These are phyloP conservation scores for Brettanomyces naardenensis DNA, from an alignment of 805 yeast species.

Conservation along the genomic window DNA sequence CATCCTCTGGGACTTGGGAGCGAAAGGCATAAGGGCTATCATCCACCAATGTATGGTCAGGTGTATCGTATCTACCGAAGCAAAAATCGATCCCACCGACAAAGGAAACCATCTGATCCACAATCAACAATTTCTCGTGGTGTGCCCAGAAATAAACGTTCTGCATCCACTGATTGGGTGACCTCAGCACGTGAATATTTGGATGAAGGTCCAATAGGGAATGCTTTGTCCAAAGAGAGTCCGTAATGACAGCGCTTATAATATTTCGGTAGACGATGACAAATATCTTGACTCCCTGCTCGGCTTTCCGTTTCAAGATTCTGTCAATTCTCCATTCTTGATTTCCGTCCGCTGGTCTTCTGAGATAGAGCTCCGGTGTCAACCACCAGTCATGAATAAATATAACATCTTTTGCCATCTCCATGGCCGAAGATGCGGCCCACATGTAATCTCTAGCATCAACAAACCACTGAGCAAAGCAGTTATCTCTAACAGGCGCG, in stretches of 20 bases:
- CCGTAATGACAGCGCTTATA: conserved; percentile 87
- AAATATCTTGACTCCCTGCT: conserved; percentile 89
- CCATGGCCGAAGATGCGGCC: conserved; percentile 89
- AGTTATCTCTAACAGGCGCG: conserved; percentile 83
- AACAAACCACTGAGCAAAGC: conserved; percentile 93
- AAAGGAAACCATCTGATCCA: conserved; percentile 85
- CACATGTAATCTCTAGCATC: conserved; percentile 91
- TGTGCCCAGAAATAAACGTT: conserved; percentile 98
- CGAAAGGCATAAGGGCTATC: conserved; percentile 37
- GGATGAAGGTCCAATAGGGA: conserved; percentile 78
- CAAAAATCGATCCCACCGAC: conserved; percentile 95
- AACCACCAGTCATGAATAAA: conserved; percentile 99
- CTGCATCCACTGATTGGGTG: conserved; percentile 92
- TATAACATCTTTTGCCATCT: conserved; percentile 88
- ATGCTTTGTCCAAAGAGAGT: conserved; percentile 90
- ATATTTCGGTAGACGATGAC: conserved; percentile 91
- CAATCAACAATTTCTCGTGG: conserved; percentile 83
- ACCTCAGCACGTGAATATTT: conserved; percentile 83
- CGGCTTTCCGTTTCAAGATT: conserved; percentile 79
- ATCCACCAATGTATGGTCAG: conserved; percentile 86
- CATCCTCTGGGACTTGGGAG: conserved; percentile 12
- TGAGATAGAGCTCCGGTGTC: conserved; percentile 84
- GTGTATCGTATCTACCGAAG: conserved; percentile 93
- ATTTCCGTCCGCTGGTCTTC: conserved; percentile 93
- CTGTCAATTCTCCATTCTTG: conserved; percentile 92